Evolutionary conservation across 768 basidiomycete species (phyloP).

Genomic region (Boletus sp.): DNA sequence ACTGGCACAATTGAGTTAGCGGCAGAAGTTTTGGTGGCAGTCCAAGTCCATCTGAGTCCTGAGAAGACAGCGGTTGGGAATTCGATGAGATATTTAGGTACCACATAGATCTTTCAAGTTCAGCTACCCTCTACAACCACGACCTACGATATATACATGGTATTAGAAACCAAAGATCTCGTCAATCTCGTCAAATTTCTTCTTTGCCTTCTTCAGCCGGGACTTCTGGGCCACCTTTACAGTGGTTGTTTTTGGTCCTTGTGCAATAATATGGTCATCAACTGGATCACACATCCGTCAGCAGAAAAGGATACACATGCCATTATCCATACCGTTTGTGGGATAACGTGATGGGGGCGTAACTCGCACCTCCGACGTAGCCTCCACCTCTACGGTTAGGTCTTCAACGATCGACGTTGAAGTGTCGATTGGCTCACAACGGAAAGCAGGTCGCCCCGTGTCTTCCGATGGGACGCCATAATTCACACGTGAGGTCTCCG

Average conservation of each 20-base stretch:
- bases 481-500: background rate
- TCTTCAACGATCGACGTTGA: background rate
- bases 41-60: background rate
- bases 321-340: conserved; percentile 4
- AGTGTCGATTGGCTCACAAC: background rate
- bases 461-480: conserved; percentile 13
- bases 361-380: background rate
- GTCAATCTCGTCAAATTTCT: conserved; percentile 26
- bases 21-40: background rate
- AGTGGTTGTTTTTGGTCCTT: background rate
- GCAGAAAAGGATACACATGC: background rate
- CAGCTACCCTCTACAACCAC: background rate
- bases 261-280: background rate
- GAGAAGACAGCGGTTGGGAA: background rate
- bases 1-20: background rate
- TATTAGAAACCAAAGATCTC: conserved; percentile 25
- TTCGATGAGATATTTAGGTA: background rate
- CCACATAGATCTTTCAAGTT: background rate
- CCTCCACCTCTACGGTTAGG: background rate
- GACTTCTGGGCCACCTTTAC: conserved; percentile 6
- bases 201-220: conserved; percentile 16
- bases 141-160: background rate
- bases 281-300: conserved; percentile 3
- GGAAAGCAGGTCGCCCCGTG: conserved; percentile 10
- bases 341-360: background rate